These are phyloP conservation scores for Colletotrichum sojae DNA, from an alignment of 2,329 filamentous ascomycete genomes.

Conservation along the genomic window DNA sequence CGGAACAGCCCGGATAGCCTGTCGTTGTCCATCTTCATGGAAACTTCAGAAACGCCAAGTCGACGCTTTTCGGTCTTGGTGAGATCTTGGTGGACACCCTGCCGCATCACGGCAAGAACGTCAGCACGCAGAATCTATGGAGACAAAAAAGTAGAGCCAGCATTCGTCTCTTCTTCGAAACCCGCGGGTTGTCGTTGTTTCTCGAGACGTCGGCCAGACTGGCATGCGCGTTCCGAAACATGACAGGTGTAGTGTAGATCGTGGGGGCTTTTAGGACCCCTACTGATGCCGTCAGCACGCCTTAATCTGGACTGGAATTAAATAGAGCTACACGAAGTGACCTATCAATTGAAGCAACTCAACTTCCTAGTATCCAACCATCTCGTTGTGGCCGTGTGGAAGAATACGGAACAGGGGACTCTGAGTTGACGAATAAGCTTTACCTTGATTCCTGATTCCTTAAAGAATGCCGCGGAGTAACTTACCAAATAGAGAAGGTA, in stretches of 20 bases:
- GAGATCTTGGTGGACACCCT: slow-evolving; percentile 1
- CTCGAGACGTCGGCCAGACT: neutral
- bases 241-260: slow-evolving; percentile 15
- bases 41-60: neutral
- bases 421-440: slow-evolving; percentile 5
- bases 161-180: neutral
- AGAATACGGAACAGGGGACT: neutral
- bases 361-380: neutral
- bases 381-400: neutral
- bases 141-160: neutral
- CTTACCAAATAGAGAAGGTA: neutral
- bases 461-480: slow-evolving; percentile 3
- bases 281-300: neutral
- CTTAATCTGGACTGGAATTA: neutral
- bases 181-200: neutral
- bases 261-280: neutral
- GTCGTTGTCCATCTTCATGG: neutral
- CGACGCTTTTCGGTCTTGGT: neutral
- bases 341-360: no score
- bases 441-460: neutral
- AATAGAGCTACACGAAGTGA: neutral
- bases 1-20: neutral
- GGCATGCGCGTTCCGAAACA: neutral
- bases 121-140: slow-evolving; percentile 5
- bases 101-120: slow-evolving; percentile 38